phyloP scores from a whole-genome alignment of 345 rosid species.

The Anastatica hierochuntica region DNA sequence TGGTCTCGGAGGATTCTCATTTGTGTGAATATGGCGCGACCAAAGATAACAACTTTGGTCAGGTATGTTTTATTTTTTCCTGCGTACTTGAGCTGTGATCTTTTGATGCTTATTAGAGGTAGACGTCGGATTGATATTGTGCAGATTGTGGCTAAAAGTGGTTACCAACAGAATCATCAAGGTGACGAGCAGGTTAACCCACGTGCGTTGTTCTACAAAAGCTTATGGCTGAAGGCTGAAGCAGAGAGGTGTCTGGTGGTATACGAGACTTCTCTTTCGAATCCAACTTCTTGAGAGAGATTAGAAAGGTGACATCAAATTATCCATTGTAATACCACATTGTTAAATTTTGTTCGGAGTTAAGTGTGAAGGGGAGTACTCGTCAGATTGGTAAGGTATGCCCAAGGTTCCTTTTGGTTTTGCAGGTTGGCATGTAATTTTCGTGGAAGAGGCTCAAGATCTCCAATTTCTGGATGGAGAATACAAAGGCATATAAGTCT shows the following conservation, averaged over 20 bases:
- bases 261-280: slow-evolving; percentile 18
- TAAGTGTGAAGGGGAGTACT: not conserved
- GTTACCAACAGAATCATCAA: slow-evolving; percentile 12
- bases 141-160: slow-evolving; percentile 26
- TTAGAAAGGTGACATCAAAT: slow-evolving; percentile 20
- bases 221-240: slow-evolving; percentile 38
- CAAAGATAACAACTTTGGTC: slow-evolving; percentile 18
- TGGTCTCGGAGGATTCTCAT: slow-evolving; percentile 19
- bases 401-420: slow-evolving; percentile 5
- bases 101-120: not conserved
- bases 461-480: slow-evolving; percentile 13
- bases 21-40: slow-evolving; percentile 19
- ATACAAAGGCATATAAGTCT: not conserved
- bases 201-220: slow-evolving; percentile 28
- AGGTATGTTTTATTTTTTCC: slow-evolving; percentile 20
- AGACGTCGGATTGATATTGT: slow-evolving; percentile 11
- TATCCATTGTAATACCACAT: not conserved
- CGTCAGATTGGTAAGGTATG: slow-evolving; percentile 12
- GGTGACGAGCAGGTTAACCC: slow-evolving; percentile 22
- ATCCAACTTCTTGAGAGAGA: slow-evolving; percentile 15
- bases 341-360: not conserved
- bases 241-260: slow-evolving; percentile 34
- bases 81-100: not conserved
- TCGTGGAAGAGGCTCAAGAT: slow-evolving; percentile 7
- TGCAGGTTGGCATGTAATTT: slow-evolving; percentile 20